Base-by-base conservation (phyloP, 2,329 filamentous ascomycete genomes). In the Arthrocladium fulminans region DNA sequence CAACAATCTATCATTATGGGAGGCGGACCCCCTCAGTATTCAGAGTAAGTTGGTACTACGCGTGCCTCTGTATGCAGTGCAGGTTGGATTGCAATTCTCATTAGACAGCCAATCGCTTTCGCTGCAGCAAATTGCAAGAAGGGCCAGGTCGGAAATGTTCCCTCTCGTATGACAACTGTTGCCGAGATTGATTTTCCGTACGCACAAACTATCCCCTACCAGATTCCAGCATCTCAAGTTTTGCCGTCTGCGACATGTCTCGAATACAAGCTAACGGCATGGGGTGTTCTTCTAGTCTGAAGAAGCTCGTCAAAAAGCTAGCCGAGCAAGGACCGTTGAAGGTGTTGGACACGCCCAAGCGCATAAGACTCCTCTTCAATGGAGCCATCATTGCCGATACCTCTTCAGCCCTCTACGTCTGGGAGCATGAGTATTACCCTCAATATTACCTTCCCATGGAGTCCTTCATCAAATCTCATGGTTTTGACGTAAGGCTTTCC, bases 351-450 rank as follows among this genome's bases (percentile, higher is more conserved):
- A 51, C 49, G 5, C 38, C 44, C 2, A 35, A 42, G 20, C 30
- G 43, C 5, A 44, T 45, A 19, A 38, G 46, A 6, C 25, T 45
- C 3, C 40, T 47, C 46, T 49, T 32, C 45, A 49, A 53, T 37
- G 44, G 41, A 24, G 39, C 39, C 22, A 27, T 52, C 24, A 41
- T 50, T n/a, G 41, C 30, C 24, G 69, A 72, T 49, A 68, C 68
- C 0, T 63, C 60, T 1, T 51, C 59, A 19, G 67, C 66, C 2
- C 45, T 62, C 13, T 65, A 63, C 48, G 63, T 72, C 7, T 73
- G 70, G 70, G 70, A 73, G 55, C 72, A 77, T 51, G 64, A 67
- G 1, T 67, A 61, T 47, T 77, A 74, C 55, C 73, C 73, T 1
- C 65, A 74, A 22, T 69, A 67, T 49, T 73, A 73, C 47, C 56